Percentiles rank a stretch among this genome's conserved stretches.
These are phyloP conservation scores for Trifolium repens DNA, from an alignment of 306 rosid genomes.

Conservation along the genomic window DNA sequence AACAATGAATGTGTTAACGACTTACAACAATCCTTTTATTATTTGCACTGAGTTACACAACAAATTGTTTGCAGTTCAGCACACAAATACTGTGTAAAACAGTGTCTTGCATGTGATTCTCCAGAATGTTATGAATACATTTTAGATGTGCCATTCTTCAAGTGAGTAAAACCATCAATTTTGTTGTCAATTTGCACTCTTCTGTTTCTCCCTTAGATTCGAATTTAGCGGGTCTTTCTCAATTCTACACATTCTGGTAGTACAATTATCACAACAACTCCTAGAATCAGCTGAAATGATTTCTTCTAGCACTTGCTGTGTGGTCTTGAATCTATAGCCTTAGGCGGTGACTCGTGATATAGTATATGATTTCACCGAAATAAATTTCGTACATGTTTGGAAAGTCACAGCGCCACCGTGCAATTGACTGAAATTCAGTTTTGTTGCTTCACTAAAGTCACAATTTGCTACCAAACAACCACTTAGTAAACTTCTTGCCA, in stretches of 20 bases:
- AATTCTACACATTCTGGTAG: neutral
- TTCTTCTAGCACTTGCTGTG: neutral
- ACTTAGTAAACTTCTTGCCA: constrained; percentile 3
- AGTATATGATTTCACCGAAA: too few relatives aligned
- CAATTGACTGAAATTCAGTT: too few relatives aligned
- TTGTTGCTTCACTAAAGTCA: too few relatives aligned
- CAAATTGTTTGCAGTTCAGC: neutral
- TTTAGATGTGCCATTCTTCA: neutral
- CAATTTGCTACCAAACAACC: too few relatives aligned
- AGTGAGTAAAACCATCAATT: neutral
- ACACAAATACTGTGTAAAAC: neutral
- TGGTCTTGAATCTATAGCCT: neutral
- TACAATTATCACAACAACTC: neutral
- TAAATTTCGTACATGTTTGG: too few relatives aligned
- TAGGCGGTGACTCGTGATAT: neutral
- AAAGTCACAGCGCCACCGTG: too few relatives aligned
- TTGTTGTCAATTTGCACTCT: neutral
- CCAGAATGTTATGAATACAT: neutral
- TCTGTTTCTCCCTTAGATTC: neutral
- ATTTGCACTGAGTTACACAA: neutral
- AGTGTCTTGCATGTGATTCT: neutral
- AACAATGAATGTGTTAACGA: neutral
- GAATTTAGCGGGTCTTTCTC: neutral
- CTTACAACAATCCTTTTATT: neutral
- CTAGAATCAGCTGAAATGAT: neutral